phyloP scores from a whole-genome alignment of 2,329 filamentous ascomycete genomes.

The Aspergillus flavus region DNA sequence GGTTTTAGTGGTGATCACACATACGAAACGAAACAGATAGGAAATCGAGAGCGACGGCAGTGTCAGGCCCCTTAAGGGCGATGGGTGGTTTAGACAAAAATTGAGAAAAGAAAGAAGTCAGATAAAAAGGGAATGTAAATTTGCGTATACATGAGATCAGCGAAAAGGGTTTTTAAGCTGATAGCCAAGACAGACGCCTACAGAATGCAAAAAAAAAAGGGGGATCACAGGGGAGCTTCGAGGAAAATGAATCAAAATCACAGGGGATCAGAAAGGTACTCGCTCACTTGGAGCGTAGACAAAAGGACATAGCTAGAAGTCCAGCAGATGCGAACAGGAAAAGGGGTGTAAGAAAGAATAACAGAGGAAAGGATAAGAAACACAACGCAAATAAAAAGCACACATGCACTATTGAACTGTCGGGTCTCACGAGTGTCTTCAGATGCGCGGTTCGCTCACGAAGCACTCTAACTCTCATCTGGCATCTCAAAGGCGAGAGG shows the following conservation, averaged over 20 bases:
- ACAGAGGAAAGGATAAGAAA: slow-evolving; percentile 2
- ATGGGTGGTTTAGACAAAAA: slow-evolving; percentile 13
- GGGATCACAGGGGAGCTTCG: slow-evolving; percentile 19
- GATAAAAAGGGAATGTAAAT: slow-evolving; percentile 27
- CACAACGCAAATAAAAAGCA: background rate
- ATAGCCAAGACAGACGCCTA: slow-evolving; percentile 41
- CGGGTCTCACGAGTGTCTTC: background rate
- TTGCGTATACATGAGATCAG: slow-evolving; percentile 35
- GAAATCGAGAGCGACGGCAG: slow-evolving; percentile 15
- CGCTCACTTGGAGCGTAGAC: slow-evolving; percentile 31
- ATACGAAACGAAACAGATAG: slow-evolving; percentile 16
- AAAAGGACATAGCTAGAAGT: slow-evolving; percentile 11
- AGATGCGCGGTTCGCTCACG: background rate
- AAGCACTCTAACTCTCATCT: background rate
- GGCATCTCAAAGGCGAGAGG: background rate
- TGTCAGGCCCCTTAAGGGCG: slow-evolving; percentile 22
- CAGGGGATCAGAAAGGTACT: slow-evolving; percentile 23
- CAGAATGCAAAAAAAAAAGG: slow-evolving; percentile 36
- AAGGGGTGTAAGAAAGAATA: slow-evolving; percentile 11
- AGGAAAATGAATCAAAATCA: slow-evolving; percentile 27
- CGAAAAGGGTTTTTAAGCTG: slow-evolving; percentile 30
- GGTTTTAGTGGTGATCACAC: slow-evolving; percentile 18
- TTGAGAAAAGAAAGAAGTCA: slow-evolving; percentile 14
- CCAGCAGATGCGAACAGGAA: background rate
- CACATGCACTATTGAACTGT: slow-evolving; percentile 6